Conservation (phyloP, 768 basidiomycete genomes). For the Lentinula sp. region DNA sequence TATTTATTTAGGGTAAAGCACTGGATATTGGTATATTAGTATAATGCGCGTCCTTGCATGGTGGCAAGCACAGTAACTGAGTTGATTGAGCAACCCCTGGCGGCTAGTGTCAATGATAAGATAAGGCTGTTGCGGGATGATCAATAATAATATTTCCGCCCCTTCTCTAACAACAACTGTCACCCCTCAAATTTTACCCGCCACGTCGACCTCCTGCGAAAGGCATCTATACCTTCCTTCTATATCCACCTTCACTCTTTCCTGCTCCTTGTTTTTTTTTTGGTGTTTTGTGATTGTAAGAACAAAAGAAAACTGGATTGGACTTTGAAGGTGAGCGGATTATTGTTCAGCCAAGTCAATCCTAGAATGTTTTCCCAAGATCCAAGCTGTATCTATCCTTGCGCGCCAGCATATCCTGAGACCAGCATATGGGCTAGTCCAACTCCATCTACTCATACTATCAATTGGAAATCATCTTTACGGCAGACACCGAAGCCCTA, state of each 20-base stretch:
- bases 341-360: not conserved
- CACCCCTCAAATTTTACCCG: not conserved
- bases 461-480: not conserved
- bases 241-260: not conserved
- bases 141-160: too few species aligned
- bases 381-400: not conserved
- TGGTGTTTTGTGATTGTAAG: not conserved
- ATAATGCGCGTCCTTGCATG: too few species aligned
- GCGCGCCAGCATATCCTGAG: not conserved
- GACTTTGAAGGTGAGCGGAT: not conserved
- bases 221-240: not conserved
- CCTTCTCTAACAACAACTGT: too few species aligned
- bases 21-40: not conserved
- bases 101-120: too few species aligned
- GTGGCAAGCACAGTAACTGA: not conserved
- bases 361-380: not conserved
- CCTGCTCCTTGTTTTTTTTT: not conserved
- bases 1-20: not conserved
- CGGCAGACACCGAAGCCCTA: not conserved
- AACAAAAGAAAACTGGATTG: not conserved
- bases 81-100: too few species aligned
- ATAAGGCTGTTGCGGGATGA: too few species aligned
- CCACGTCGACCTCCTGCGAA: not conserved
- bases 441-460: not conserved
- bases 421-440: too few species aligned